A percentile compares a stretch with the other conserved stretches of the same genome.
phyloP scores from a whole-genome alignment of 2,329 filamentous ascomycete genomes.

The Byssochlamys sp. region DNA sequence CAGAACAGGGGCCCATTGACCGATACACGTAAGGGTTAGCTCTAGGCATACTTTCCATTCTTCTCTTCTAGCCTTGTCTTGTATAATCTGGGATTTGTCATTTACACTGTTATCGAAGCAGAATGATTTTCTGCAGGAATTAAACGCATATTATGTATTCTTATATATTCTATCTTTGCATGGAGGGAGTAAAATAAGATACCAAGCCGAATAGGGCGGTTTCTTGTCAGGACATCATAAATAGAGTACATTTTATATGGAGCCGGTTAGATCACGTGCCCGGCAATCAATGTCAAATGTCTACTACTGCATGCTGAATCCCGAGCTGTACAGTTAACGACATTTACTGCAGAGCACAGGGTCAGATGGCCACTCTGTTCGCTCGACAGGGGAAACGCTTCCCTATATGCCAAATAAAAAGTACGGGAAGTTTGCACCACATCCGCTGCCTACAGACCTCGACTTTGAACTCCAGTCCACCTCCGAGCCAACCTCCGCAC shows the following conservation, averaged over 20 bases:
- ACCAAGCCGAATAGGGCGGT: too few species aligned
- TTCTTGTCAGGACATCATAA: too few species aligned
- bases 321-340: not conserved
- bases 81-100: slow-evolving; percentile 1
- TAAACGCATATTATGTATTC: not conserved
- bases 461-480: not conserved
- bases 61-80: not conserved
- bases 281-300: not conserved
- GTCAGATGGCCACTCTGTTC: not conserved
- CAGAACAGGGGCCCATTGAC: slow-evolving; percentile 27
- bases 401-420: not conserved
- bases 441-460: not conserved
- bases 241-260: not conserved
- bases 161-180: not conserved
- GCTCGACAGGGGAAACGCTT: not conserved
- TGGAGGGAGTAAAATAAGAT: too few species aligned
- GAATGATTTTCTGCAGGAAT: not conserved
- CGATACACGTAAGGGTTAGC: slow-evolving; percentile 20
- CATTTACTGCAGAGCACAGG: not conserved
- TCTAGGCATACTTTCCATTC: not conserved
- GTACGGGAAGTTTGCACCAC: too few species aligned
- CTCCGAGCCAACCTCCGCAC: slow-evolving; percentile 4
- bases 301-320: not conserved
- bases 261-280: not conserved
- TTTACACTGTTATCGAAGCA: not conserved